These are phyloP conservation scores for Gynandropsis gynandra DNA, from an alignment of 345 rosid genomes.

Conservation along the genomic window DNA sequence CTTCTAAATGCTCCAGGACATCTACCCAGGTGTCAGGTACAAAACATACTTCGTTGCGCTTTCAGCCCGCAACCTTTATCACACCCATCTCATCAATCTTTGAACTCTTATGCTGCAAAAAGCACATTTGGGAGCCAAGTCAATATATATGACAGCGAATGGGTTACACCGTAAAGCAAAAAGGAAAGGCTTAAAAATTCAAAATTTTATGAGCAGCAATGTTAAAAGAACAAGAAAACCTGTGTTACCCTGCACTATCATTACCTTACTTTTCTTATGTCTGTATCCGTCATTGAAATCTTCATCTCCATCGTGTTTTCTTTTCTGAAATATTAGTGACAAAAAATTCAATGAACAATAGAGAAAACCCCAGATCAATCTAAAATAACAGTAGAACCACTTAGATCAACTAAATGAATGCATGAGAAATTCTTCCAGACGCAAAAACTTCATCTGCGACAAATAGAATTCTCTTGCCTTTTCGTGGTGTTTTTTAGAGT, in stretches of 20 bases:
- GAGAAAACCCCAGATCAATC: constrained; percentile 12
- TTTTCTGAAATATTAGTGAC: constrained; percentile 41
- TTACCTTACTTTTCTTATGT: constrained; percentile 71
- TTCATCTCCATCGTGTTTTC: constrained; percentile 80
- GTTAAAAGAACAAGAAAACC: not conserved
- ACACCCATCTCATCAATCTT: constrained; percentile 87
- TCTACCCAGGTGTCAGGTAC: constrained; percentile 28
- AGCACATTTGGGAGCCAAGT: constrained; percentile 13
- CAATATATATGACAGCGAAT: constrained; percentile 2
- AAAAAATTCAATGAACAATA: not conserved
- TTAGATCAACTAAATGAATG: constrained; percentile 6
- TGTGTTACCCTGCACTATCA: constrained; percentile 20
- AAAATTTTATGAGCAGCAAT: constrained; percentile 6
- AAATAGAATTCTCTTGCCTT: constrained; percentile 48
- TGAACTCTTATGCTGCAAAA: constrained; percentile 81
- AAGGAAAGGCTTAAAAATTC: not conserved
- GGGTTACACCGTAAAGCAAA: not conserved
- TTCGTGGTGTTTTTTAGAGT: constrained; percentile 74
- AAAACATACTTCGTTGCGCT: constrained; percentile 19
- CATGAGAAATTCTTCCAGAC: constrained; percentile 6
- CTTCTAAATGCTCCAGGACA: constrained; percentile 30
- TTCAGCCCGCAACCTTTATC: constrained; percentile 82
- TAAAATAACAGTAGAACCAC: constrained; percentile 12
- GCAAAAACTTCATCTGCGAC: constrained; percentile 13
- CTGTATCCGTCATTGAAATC: constrained; percentile 54